Evolutionary conservation across 257 asterid genomes (phyloP), one percentile per base, ranked within the genome.

Genomic region (Anisodus tanguticus): DNA sequence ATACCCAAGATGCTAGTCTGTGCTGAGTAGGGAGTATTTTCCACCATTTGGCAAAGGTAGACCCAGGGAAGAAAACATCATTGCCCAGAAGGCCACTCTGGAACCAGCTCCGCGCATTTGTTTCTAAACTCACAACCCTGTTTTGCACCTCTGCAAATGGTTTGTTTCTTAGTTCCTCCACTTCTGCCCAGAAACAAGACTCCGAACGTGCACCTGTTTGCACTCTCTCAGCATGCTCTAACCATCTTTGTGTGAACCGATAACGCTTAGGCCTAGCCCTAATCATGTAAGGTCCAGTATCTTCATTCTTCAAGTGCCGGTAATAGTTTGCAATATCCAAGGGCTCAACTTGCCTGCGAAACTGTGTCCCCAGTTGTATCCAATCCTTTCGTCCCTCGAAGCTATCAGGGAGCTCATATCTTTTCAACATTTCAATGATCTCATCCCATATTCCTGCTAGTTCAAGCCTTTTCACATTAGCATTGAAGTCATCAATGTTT

Each of bases 21-120:
- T 94, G 95, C 58, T 88, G 90, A 4, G 59, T 43, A 64, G 98
- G 97, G 72, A 94, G 93, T 17, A 89, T 85, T 81, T 64, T 94
- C 99, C 99, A 95, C 98, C 99, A 95, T 87, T 92, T 92, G 3
- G 87, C 81, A 84, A 90, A 95, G 81, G 95, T 95, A 4, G 98
- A 92, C 77, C 90, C 97, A 11, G 90, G 93, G 87, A 90, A 91
- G 86, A 94, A 93, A 81, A 94, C 82, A 80, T 93, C 94, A 76
- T 86, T 84, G 39, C 91, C 90, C 80, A 95, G 83, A 83, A 87
- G 82, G 10, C 74, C 89, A 8, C 83, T 80, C 4, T 26, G 45
- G 13, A 89, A 86, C 97, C 97, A 95, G 15, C 19, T 57, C 83
- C 31, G 10, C 13, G 86, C 87, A 3, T 84, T 85, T 85, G 87